Percentiles rank a stretch among this genome's conserved stretches.
Conservation (phyloP, 352 stramenopile genomes). For the Phytopythium kandeliae region DNA sequence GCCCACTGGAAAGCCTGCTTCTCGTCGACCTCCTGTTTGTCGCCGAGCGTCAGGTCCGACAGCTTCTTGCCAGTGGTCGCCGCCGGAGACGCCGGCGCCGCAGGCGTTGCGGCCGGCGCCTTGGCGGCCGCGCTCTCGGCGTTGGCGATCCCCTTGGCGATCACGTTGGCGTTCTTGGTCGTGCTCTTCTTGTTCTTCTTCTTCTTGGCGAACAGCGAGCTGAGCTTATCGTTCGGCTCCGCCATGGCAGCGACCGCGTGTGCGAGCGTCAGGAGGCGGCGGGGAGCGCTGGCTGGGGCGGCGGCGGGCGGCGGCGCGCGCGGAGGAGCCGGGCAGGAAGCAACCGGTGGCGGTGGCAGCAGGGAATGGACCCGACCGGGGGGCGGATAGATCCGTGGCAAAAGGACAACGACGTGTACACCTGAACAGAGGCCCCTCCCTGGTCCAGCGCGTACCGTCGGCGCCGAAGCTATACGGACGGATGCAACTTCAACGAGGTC, state of each 20-base stretch:
- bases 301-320: not conserved
- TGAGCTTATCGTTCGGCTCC: conserved; percentile 66
- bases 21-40: conserved; percentile 42
- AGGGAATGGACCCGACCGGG: too few relatives aligned
- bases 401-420: too few relatives aligned
- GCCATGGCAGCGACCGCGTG: conserved; percentile 6
- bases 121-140: conserved; percentile 7
- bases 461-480: too few relatives aligned
- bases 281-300: not conserved
- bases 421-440: too few relatives aligned
- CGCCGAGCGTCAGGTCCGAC: conserved; percentile 53
- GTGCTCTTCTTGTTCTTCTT: conserved; percentile 76
- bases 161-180: conserved; percentile 74
- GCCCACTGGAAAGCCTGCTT: conserved; percentile 66
- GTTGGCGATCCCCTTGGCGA: conserved; percentile 48
- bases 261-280: not conserved
- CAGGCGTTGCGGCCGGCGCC: conserved; percentile 2
- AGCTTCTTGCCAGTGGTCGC: conserved; percentile 39
- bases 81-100: conserved; percentile 13
- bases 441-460: too few relatives aligned
- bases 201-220: conserved; percentile 83
- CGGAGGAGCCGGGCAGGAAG: not conserved
- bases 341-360: not conserved
- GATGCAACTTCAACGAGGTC: too few relatives aligned
- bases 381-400: too few relatives aligned